Base-by-base conservation (phyloP, 2,329 filamentous ascomycete genomes). In the Ambrosiella beaveri region DNA sequence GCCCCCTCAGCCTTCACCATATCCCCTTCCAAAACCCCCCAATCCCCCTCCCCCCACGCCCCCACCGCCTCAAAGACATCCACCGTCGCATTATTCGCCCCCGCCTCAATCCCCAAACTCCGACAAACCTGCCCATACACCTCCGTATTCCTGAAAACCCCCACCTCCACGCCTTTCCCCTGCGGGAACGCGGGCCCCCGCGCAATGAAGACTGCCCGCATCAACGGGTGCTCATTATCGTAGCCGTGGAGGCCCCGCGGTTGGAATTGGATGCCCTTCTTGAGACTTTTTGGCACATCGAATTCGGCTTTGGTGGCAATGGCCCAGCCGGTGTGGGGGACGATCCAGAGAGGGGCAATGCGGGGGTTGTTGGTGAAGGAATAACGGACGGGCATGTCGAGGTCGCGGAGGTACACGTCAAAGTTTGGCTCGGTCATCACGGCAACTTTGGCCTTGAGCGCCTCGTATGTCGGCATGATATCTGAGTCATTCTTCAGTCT, bases 101-200 rank as follows among this genome's bases (percentile, higher is more conserved):
- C 76, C 0, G 89, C 86, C 2, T 67, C 68, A 59, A 97, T 73
- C 11, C 84, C 83, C 35, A 97, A 71, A 0, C 87, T 90, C 70
- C 96, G 90, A 68, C 91, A 96, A 50, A 97, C 71, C 62, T 97
- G 87, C 65, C 95, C 95, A 71, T 97, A 97, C 7, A 97, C 86
- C 65, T 96, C 86, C 60, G 81, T 90, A 63, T 97, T 97, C 79
- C 96, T 90, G 68, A 97, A 97, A 2, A 77, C 74, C 38, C 86
- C 81, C 38, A 97, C 70, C 62, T 82, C 79, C 68, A 86, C 94
- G 64, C 93, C 90, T 0, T 86, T 82, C 44, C 79, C 73, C 65
- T 96, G 90, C 0, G 88, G 87, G 66, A 98, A 98, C 0, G 91
- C 90, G 3, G 93, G 93, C 0, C 93, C 93, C 44, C 88, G 77